Evolutionary conservation across 805 yeast species (phyloP).

Genomic region (Starmerella vaccinii): DNA sequence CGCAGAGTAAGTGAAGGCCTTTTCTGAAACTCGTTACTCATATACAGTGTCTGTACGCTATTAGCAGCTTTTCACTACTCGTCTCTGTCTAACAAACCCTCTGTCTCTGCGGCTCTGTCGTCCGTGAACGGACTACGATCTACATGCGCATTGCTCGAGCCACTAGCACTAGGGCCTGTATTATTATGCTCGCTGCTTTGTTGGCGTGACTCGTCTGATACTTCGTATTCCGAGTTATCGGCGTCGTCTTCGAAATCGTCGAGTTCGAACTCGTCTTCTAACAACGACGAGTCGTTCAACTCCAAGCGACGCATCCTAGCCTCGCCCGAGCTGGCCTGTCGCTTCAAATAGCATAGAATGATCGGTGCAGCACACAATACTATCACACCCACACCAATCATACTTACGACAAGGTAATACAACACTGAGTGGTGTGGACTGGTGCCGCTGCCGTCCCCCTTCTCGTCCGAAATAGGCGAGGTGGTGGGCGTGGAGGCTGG

Average conservation of each 20-base stretch:
- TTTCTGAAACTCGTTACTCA: too few species aligned
- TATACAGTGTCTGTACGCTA: too few species aligned
- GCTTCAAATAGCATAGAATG: slow-evolving; percentile 5
- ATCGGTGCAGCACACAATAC: slow-evolving; percentile 9
- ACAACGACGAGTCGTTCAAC: slow-evolving; percentile 9
- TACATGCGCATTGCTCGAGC: not conserved
- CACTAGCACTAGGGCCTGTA: too few species aligned
- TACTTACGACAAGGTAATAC: slow-evolving; percentile 12
- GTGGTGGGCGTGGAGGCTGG: not conserved
- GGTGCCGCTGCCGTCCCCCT: not conserved
- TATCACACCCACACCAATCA: slow-evolving; percentile 11
- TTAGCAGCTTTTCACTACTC: not conserved
- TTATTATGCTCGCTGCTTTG: not conserved
- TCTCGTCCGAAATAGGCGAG: not conserved
- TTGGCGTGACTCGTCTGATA: not conserved
- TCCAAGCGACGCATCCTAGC: not conserved
- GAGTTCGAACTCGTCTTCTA: slow-evolving; percentile 19
- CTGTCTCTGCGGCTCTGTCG: not conserved
- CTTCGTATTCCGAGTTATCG: slow-evolving; percentile 3
- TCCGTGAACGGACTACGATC: not conserved
- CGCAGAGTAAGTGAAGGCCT: too few species aligned
- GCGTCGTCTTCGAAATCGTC: slow-evolving; percentile 13
- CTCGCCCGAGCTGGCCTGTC: slow-evolving; percentile 6
- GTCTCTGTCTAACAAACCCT: not conserved
- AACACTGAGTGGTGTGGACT: slow-evolving; percentile 10